Conservation (phyloP, 805 yeast species). For the Ogataea ramenticola region DNA sequence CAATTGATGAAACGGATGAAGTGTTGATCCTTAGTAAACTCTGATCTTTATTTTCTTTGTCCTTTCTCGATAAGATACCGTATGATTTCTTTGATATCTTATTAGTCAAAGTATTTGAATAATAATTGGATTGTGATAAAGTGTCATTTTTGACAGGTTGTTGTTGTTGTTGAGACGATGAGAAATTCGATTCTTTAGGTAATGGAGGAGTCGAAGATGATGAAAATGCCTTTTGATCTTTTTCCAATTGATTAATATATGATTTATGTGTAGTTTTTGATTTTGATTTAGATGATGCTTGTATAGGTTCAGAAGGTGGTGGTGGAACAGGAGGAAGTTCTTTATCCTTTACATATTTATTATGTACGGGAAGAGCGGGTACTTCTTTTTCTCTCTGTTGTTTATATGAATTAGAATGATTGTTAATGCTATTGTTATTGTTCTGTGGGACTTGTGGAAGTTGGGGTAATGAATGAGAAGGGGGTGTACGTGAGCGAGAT, state of each 20-base stretch:
- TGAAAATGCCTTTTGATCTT: conserved; percentile 1
- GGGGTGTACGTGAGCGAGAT: not conserved
- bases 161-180: not conserved
- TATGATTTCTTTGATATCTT: conserved; percentile 6
- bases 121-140: not conserved
- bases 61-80: conserved; percentile 1
- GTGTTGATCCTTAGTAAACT: too few relatives aligned
- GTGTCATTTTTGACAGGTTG: not conserved
- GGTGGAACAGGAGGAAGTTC: not conserved
- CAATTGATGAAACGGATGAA: too few relatives aligned
- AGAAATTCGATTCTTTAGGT: not conserved
- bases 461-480: conserved; percentile 4
- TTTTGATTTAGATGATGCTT: too few relatives aligned
- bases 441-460: not conserved
- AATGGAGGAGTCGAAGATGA: conserved; percentile 4
- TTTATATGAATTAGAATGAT: too few relatives aligned
- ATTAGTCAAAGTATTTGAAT: not conserved
- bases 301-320: conserved; percentile 3
- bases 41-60: not conserved
- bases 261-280: too few relatives aligned
- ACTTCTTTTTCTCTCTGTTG: not conserved
- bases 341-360: not conserved
- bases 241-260: not conserved
- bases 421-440: too few relatives aligned
- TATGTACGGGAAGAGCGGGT: conserved; percentile 2